Base-by-base conservation (phyloP, 306 rosid genomes). In the Glycine soja region DNA sequence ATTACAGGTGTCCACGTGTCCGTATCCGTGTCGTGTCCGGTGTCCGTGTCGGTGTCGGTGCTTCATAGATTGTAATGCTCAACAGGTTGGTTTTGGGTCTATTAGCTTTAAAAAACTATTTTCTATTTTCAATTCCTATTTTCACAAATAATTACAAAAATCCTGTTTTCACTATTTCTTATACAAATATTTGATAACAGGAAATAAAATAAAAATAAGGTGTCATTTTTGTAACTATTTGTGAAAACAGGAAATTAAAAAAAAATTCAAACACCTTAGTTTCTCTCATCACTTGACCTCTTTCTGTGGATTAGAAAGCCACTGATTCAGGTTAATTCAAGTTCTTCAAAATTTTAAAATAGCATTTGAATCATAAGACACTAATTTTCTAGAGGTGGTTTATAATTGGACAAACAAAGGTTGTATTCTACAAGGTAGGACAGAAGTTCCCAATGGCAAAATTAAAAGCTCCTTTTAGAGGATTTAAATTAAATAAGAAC, bases 1-100 rank as follows among this genome's bases (percentile, higher is more conserved):
- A n/a, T n/a, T n/a, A n/a, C n/a, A n/a, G n/a, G n/a, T n/a, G n/a
- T n/a, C n/a, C n/a, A n/a, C n/a, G n/a, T n/a, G n/a, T n/a, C n/a
- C n/a, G n/a, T n/a, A n/a, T n/a, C n/a, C n/a, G n/a, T n/a, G n/a
- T n/a, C n/a, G n/a, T n/a, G n/a, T n/a, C n/a, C n/a, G n/a, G n/a
- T n/a, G n/a, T n/a, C n/a, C n/a, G n/a, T n/a, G n/a, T n/a, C n/a
- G n/a, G n/a, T n/a, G n/a, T n/a, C n/a, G n/a, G n/a, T n/a, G n/a
- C n/a, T n/a, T n/a, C n/a, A n/a, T n/a, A n/a, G 57, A 46, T 74
- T 58, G 68, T 42, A 74, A 11, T 75, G 51, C 54, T 43, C 30
- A 32, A 62, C 13, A 61, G 67, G n/a, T 10, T 61, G 10, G 10
- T 10, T 11, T 1, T 4, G 8, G 38, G 8, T 15, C 67, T 61